phyloP scores from a whole-genome alignment of 2,329 filamentous ascomycete species.

The Fusarium phyllophilum region DNA sequence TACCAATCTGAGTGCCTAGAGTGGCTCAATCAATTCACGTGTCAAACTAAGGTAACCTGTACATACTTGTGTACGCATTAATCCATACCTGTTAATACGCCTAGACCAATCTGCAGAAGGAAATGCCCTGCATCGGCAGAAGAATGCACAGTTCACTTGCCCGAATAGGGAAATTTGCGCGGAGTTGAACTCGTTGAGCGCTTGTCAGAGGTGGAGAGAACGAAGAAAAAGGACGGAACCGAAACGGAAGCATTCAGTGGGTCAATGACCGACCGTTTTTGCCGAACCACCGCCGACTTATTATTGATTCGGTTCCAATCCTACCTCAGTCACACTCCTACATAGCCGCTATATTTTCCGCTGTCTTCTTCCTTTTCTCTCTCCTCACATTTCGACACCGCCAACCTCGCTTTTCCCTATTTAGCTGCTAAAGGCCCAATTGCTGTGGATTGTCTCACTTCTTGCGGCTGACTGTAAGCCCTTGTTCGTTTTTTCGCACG shows the following conservation, averaged over 20 bases:
- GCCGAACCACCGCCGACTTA: constrained; percentile 38
- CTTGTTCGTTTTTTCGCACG: constrained; percentile 25
- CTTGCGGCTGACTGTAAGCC: constrained; percentile 25
- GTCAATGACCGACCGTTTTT: constrained; percentile 37
- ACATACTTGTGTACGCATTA: background rate
- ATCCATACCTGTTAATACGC: background rate
- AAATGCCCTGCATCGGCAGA: constrained; percentile 6
- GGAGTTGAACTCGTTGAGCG: constrained; percentile 13
- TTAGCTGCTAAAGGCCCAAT: constrained; percentile 14
- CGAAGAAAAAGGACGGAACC: constrained; percentile 31
- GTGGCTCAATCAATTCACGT: constrained; percentile 17
- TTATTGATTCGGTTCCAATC: constrained; percentile 2
- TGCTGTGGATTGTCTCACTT: constrained; percentile 22
- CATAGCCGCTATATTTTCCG: constrained; percentile 22
- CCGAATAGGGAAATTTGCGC: constrained; percentile 26
- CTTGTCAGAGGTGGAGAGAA: background rate
- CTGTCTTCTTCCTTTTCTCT: background rate
- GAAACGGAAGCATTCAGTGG: constrained; percentile 40
- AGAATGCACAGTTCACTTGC: constrained; percentile 28
- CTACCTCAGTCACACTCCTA: constrained; percentile 5
- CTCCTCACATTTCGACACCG: background rate
- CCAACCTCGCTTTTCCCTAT: background rate
- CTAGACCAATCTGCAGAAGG: constrained; percentile 2
- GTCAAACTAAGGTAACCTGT: background rate
- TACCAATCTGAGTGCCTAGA: background rate